Evolutionary conservation across 2,329 filamentous ascomycete species (phyloP).

Genomic region (Paecilomyces dactylethromorphus): DNA sequence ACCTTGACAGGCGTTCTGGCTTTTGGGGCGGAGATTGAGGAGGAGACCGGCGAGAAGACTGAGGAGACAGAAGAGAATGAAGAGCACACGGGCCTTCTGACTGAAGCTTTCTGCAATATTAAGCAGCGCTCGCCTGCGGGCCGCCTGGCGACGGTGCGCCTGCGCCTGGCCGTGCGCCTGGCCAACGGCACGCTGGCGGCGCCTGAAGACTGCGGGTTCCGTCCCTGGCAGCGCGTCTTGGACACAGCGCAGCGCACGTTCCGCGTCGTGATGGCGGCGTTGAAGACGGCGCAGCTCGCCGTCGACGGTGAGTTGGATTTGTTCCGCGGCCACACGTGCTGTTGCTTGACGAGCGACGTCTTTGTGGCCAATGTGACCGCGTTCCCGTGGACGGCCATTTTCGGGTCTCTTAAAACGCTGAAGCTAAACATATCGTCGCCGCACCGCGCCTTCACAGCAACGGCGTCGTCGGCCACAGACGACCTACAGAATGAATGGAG

Average conservation of each 20-base stretch:
- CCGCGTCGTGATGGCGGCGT: not conserved
- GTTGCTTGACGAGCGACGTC: not conserved
- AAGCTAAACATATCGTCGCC: not conserved
- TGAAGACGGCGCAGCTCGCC: not conserved
- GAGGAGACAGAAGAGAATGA: not conserved
- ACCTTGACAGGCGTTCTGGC: not conserved
- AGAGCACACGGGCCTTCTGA: not conserved
- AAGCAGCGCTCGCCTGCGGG: not conserved
- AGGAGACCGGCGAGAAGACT: too few relatives aligned
- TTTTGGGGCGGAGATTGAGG: too few relatives aligned
- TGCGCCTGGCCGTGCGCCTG: not conserved
- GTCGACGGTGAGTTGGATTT: not conserved
- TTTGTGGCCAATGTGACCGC: not conserved
- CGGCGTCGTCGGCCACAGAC: not conserved
- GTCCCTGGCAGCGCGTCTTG: not conserved
- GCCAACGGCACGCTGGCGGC: not conserved
- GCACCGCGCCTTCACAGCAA: not conserved
- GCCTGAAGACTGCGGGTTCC: not conserved
- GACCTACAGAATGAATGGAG: not conserved
- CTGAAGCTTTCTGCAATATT: not conserved
- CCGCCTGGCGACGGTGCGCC: not conserved
- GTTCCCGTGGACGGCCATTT: not conserved
- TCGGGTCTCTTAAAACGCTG: not conserved
- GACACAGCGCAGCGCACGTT: not conserved
- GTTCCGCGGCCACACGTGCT: not conserved